Evolutionary conservation across 768 basidiomycete species (phyloP).

Genomic region (Lentinus brumalis): DNA sequence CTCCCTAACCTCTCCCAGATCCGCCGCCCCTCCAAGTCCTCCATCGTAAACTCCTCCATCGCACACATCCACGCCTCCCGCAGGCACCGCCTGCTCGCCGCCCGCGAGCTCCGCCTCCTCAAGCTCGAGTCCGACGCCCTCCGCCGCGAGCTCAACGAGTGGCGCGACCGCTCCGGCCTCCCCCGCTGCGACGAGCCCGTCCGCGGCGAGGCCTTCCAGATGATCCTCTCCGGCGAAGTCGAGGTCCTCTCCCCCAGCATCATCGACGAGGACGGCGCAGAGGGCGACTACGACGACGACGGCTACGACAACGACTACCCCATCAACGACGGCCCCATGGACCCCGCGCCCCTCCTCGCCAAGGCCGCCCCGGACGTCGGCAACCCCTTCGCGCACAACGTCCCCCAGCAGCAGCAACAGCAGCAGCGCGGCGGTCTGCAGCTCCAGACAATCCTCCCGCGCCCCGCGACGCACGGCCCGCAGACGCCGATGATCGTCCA

Average conservation of each 20-base stretch:
- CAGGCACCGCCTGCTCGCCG: slow-evolving; percentile 77
- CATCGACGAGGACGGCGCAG: slow-evolving; percentile 59
- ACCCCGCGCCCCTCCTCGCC: slow-evolving; percentile 31
- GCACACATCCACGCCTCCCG: slow-evolving; percentile 84
- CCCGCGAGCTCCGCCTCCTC: slow-evolving; percentile 77
- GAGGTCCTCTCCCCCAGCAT: slow-evolving; percentile 56
- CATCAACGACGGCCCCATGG: slow-evolving; percentile 26
- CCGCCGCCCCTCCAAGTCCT: slow-evolving; percentile 93
- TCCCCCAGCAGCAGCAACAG: slow-evolving; percentile 2
- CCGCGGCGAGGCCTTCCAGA: slow-evolving; percentile 69
- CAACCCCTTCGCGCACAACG: slow-evolving; percentile 41
- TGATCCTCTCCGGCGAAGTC: slow-evolving; percentile 70
- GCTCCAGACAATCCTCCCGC: slow-evolving; percentile 37
- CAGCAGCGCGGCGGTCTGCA: slow-evolving; percentile 22
- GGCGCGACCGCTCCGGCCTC: slow-evolving; percentile 78
- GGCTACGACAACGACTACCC: slow-evolving; percentile 46
- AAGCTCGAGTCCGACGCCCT: slow-evolving; percentile 85
- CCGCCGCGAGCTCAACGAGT: slow-evolving; percentile 90
- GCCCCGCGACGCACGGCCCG: slow-evolving; percentile 21
- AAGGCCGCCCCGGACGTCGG: slow-evolving; percentile 31
- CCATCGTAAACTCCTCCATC: slow-evolving; percentile 96
- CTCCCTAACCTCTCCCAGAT: slow-evolving; percentile 90
- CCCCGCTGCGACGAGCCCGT: slow-evolving; percentile 73
- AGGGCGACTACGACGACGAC: slow-evolving; percentile 46
- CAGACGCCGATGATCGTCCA: slow-evolving; percentile 50